Base-by-base conservation (phyloP, 495 filamentous ascomycete species). In the Schizothecium vesticola region DNA sequence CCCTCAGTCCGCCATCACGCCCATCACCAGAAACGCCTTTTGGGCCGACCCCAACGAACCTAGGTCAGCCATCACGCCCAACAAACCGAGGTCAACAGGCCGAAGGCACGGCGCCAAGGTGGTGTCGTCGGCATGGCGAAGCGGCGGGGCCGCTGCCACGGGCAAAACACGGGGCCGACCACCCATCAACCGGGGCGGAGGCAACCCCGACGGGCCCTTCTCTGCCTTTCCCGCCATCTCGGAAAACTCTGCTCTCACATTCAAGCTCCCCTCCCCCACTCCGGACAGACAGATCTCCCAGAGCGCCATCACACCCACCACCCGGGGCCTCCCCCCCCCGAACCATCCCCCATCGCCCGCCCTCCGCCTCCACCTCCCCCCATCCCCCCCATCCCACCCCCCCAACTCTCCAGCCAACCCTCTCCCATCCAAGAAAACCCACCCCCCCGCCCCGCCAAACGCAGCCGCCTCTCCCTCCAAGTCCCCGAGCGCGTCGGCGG, bases 51-150 rank as follows among this genome's bases (percentile, higher is more conserved):
- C 64, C 12, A 31, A 24, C 3, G 74, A 76, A 60, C 74, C 93
- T 7, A 89, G 92, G 65, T 95, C 92, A 9, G 92, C 92, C n/a
- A 88, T 92, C 62, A 88, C 90, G 21, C 89, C 90, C 3, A 78
- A 78, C 0, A 80, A 93, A 69, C 88, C 91, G 4, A 87, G 86
- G 23, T 92, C 92, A 1, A 89, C 90, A 0, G 83, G 90, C 36
- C 91, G 92, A 61, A 87, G 93, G n/a, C 93, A 97, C 75, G 94
- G 94, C 0, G 93, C 95, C 0, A 84, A 84, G 70, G 92, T 91
- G 2, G 94, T 99, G 2, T 99, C 95, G 8, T 97, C 94, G 25
- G 95, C 95, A 13, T 99, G 95, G 95, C 87, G 91, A 22, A 91
- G 86, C 64, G 88, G 85, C 58, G 87, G 86, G 5, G 85, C 86